Evolutionary conservation across 1,284 basidiomycete genomes (phyloP).

Genomic region (Malassezia cuniculi): DNA sequence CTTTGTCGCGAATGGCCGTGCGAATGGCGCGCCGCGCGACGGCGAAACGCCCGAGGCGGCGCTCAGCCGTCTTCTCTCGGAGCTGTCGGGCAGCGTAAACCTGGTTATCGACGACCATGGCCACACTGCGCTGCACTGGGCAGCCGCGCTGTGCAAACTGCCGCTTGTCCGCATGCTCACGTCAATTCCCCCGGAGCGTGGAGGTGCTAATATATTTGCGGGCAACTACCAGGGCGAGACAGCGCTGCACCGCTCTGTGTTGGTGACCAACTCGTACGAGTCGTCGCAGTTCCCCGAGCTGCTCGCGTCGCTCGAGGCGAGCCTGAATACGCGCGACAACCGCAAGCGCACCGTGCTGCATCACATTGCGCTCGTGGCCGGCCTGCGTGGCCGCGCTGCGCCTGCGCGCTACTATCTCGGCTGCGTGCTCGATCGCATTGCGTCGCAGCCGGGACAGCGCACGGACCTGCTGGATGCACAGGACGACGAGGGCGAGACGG

Average conservation of each 20-base stretch:
- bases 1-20: slow-evolving; percentile 30
- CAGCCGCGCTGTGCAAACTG: slow-evolving; percentile 65
- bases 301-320: slow-evolving; percentile 55
- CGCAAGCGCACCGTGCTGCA: slow-evolving; percentile 83
- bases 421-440: slow-evolving; percentile 62
- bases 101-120: slow-evolving; percentile 68
- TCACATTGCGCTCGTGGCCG: slow-evolving; percentile 80
- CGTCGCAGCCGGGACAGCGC: slow-evolving; percentile 45
- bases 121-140: slow-evolving; percentile 86
- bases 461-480: slow-evolving; percentile 71
- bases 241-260: slow-evolving; percentile 76
- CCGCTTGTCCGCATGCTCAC: slow-evolving; percentile 31
- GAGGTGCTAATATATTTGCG: slow-evolving; percentile 37
- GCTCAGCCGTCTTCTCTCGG: too few species aligned
- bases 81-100: slow-evolving; percentile 49
- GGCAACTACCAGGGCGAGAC: slow-evolving; percentile 84
- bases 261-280: slow-evolving; percentile 78
- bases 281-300: slow-evolving; percentile 58
- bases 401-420: slow-evolving; percentile 85
- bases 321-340: slow-evolving; percentile 78
- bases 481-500: slow-evolving; percentile 92
- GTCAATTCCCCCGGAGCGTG: slow-evolving; percentile 52
- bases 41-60: neutral
- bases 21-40: neutral
- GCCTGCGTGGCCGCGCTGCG: slow-evolving; percentile 70